These are phyloP conservation scores for Rhizopus delemar DNA, from an alignment of 371 early-diverging fungal genomes.

Conservation along the genomic window DNA sequence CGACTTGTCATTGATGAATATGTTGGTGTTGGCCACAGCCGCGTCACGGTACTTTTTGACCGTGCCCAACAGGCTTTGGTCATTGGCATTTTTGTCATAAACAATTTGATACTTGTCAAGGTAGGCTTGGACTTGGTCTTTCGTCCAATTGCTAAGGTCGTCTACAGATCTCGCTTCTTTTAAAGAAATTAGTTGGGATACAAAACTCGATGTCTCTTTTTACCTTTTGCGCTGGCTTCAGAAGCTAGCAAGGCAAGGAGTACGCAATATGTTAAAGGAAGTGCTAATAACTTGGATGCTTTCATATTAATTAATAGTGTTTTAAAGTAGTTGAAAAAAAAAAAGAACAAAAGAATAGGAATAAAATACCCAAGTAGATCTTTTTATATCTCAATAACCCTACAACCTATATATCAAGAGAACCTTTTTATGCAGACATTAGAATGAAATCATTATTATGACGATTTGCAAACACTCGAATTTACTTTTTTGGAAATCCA, in stretches of 20 bases:
- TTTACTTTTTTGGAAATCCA: neutral
- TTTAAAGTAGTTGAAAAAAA: neutral
- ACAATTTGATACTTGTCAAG: conserved; percentile 38
- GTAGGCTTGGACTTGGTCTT: conserved; percentile 29
- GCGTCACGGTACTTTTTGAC: conserved; percentile 41
- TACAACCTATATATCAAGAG: too few relatives aligned
- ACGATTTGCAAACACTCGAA: neutral
- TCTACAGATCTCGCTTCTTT: conserved; percentile 7
- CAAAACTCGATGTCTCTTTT: neutral
- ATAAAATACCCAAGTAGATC: too few relatives aligned
- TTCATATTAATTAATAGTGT: neutral
- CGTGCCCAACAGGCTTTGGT: conserved; percentile 26
- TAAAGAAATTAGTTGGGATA: neutral
- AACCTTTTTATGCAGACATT: neutral
- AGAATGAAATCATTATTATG: conserved; percentile 4
- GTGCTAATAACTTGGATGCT: conserved; percentile 9
- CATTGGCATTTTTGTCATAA: conserved; percentile 29
- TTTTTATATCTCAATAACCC: neutral
- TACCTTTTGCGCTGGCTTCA: conserved; percentile 27
- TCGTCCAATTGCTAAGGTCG: conserved; percentile 29
- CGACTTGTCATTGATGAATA: conserved; percentile 28
- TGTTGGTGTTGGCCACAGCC: conserved; percentile 31
- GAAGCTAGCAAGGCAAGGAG: conserved; percentile 16
- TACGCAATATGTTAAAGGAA: conserved; percentile 19
- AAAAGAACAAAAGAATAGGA: neutral